A percentile compares a stretch with the other conserved stretches of the same genome.
Conservation (phyloP, 2,329 filamentous ascomycete genomes). For the Paecilomyces sp. region DNA sequence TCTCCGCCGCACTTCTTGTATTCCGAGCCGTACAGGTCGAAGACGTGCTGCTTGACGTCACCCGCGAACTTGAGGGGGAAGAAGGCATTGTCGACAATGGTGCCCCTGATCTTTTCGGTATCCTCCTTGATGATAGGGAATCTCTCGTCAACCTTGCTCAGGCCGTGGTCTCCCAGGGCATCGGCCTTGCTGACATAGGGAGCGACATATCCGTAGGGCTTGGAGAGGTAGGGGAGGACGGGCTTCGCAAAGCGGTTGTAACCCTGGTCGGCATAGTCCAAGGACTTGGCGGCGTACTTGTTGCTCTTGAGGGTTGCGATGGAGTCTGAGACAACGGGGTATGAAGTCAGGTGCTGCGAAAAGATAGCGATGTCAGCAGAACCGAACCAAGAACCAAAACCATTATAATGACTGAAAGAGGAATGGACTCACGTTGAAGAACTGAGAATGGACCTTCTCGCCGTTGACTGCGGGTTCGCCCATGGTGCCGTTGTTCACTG, state of each 20-base stretch:
- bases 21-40: constrained; percentile 36
- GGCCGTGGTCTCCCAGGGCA: constrained; percentile 63
- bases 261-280: constrained; percentile 35
- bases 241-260: constrained; percentile 73
- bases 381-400: constrained; percentile 8
- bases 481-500: constrained; percentile 39
- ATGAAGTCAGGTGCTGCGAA: constrained; percentile 69
- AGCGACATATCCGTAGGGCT: constrained; percentile 72
- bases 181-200: constrained; percentile 84
- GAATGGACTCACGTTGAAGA: constrained; percentile 28
- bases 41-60: constrained; percentile 44
- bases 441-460: constrained; percentile 43
- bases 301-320: constrained; percentile 73
- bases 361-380: constrained; percentile 18
- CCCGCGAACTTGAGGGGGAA: constrained; percentile 58
- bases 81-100: constrained; percentile 55
- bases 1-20: constrained; percentile 46
- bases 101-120: constrained; percentile 60
- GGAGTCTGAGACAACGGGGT: constrained; percentile 74
- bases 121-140: constrained; percentile 72
- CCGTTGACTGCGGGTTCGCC: constrained; percentile 44
- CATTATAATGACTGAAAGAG: constrained; percentile 13
- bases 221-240: constrained; percentile 68
- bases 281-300: constrained; percentile 6
- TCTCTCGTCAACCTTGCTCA: constrained; percentile 60